phyloP scores from a whole-genome alignment of 768 basidiomycete genomes.

The Hypholoma sublateritium region DNA sequence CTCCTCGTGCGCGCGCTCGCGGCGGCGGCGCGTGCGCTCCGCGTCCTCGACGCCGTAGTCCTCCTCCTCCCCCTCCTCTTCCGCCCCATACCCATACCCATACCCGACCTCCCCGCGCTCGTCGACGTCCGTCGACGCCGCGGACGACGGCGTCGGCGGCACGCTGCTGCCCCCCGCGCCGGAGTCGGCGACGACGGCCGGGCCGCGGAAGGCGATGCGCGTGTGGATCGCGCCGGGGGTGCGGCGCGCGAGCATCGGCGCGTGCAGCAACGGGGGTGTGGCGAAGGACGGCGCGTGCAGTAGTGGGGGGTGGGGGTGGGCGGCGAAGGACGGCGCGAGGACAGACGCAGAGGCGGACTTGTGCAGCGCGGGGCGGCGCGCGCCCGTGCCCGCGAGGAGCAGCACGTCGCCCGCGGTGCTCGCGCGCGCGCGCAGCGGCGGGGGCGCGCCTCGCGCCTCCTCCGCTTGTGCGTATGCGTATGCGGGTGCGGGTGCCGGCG shows the following conservation, averaged over 20 bases:
- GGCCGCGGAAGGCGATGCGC: constrained; percentile 3
- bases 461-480: not conserved
- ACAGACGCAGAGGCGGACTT: constrained; percentile 16
- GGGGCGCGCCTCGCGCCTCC: not conserved
- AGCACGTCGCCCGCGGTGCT: constrained; percentile 1
- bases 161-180: constrained; percentile 1
- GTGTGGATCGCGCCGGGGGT: constrained; percentile 2
- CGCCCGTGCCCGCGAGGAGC: not conserved
- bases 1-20: constrained; percentile 6
- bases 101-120: too few relatives aligned
- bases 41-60: not conserved
- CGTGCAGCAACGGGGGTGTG: not conserved
- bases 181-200: not conserved
- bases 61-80: constrained; percentile 1
- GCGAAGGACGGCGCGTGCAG: not conserved
- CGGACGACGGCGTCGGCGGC: constrained; percentile 10
- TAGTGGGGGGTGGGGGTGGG: too few relatives aligned
- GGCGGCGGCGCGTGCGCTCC: not conserved
- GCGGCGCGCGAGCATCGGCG: not conserved
- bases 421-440: not conserved
- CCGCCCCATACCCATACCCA: too few relatives aligned
- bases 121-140: constrained; percentile 9
- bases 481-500: not conserved
- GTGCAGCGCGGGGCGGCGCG: constrained; percentile 6
- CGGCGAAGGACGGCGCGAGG: not conserved